Percentiles rank a stretch among this genome's conserved stretches.
Conservation (phyloP, 768 basidiomycete genomes). For the Chiua virens region DNA sequence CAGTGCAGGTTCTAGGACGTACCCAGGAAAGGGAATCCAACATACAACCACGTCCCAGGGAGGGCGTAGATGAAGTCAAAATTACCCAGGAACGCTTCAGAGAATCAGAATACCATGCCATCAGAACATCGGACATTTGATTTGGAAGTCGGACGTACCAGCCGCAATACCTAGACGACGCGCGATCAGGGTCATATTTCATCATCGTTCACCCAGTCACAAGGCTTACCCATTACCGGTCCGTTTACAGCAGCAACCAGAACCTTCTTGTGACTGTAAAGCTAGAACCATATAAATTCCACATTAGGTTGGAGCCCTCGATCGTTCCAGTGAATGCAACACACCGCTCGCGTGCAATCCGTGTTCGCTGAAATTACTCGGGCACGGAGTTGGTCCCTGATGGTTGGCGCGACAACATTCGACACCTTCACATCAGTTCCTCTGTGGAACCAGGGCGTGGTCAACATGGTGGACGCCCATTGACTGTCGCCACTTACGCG, state of each 20-base stretch:
- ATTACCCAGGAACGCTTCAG: conserved; percentile 61
- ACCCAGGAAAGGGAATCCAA: conserved; percentile 70
- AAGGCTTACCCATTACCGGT: conserved; percentile 63
- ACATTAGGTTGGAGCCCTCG: background rate
- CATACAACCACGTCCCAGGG: conserved; percentile 58
- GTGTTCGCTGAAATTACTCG: conserved; percentile 51
- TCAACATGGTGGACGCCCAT: background rate
- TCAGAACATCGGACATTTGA: background rate
- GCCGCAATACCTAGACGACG: conserved; percentile 57
- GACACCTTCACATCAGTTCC: conserved; percentile 54
- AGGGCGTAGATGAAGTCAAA: conserved; percentile 75
- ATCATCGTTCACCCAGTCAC: background rate
- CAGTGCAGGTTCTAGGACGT: background rate
- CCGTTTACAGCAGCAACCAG: conserved; percentile 73
- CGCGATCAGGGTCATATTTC: conserved; percentile 3
- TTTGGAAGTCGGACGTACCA: conserved; percentile 34
- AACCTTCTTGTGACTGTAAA: conserved; percentile 69
- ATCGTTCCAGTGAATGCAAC: conserved; percentile 12
- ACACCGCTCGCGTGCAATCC: conserved; percentile 65
- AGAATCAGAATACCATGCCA: background rate
- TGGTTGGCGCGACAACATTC: conserved; percentile 15
- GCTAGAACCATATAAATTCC: conserved; percentile 32
- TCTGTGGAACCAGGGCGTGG: conserved; percentile 31
- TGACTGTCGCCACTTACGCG: conserved; percentile 48
- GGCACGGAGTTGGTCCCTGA: conserved; percentile 50